Conservation (phyloP, 306 rosid species). For the Vigna unguiculata region DNA sequence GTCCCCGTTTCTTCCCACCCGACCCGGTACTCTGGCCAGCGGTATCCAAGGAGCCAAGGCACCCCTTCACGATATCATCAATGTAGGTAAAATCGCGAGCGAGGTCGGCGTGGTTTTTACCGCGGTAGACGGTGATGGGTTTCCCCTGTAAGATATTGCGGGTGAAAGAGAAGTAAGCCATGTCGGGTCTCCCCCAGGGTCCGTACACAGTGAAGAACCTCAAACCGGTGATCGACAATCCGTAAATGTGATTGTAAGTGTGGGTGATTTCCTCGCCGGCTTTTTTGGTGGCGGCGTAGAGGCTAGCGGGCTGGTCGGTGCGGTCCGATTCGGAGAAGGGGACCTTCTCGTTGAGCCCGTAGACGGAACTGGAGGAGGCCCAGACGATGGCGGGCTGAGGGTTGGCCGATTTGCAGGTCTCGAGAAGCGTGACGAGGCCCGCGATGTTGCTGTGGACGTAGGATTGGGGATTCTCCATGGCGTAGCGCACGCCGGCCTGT, state of each 20-base stretch:
- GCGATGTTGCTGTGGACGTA: slow-evolving; percentile 95
- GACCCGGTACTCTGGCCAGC: slow-evolving; percentile 79
- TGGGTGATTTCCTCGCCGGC: slow-evolving; percentile 93
- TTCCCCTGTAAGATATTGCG: slow-evolving; percentile 81
- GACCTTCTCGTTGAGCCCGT: slow-evolving; percentile 74
- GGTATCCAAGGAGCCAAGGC: slow-evolving; percentile 79
- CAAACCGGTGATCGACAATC: slow-evolving; percentile 79
- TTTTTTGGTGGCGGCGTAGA: slow-evolving; percentile 90
- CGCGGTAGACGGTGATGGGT: slow-evolving; percentile 83
- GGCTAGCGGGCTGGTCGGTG: slow-evolving; percentile 78
- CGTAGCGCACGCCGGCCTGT: slow-evolving; percentile 92
- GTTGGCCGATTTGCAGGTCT: slow-evolving; percentile 71
- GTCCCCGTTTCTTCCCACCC: slow-evolving; percentile 78
- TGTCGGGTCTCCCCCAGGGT: slow-evolving; percentile 95
- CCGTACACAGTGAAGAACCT: slow-evolving; percentile 92
- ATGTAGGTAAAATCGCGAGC: slow-evolving; percentile 88
- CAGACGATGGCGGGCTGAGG: slow-evolving; percentile 84
- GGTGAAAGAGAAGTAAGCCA: slow-evolving; percentile 90
- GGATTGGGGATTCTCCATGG: slow-evolving; percentile 87
- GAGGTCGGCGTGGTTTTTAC: slow-evolving; percentile 73
- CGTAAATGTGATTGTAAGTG: slow-evolving; percentile 83
- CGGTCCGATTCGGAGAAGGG: slow-evolving; percentile 78
- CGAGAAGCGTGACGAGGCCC: slow-evolving; percentile 82
- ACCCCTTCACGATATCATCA: slow-evolving; percentile 86
- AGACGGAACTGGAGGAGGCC: slow-evolving; percentile 93